phyloP scores from a whole-genome alignment of 2,329 filamentous ascomycete species.

The Arachnomyces sp. region DNA sequence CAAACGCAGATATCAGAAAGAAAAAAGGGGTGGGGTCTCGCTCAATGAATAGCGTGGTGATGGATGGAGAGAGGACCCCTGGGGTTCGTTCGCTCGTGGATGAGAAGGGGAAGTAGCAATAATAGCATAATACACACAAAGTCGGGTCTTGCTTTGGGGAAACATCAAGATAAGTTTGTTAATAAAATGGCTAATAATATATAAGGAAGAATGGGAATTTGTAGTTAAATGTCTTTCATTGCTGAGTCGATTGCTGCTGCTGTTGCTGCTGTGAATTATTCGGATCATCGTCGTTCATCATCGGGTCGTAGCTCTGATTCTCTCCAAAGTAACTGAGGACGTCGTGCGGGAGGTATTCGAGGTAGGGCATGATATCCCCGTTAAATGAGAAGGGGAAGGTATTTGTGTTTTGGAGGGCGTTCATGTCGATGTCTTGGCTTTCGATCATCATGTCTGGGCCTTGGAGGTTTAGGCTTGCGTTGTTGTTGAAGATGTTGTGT shows the following conservation, averaged over 20 bases:
- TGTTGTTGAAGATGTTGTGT: background rate
- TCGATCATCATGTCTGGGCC: constrained; percentile 57
- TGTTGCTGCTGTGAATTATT: too few species aligned
- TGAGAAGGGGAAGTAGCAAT: too few species aligned
- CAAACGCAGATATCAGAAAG: too few species aligned
- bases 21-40: too few species aligned
- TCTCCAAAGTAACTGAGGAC: constrained; percentile 49
- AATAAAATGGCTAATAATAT: background rate
- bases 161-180: too few species aligned
- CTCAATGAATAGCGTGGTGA: too few species aligned
- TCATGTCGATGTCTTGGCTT: constrained; percentile 69
- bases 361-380: constrained; percentile 63
- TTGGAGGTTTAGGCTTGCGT: background rate
- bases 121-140: too few species aligned
- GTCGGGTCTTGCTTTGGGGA: too few species aligned
- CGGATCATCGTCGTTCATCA: constrained; percentile 24
- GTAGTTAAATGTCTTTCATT: constrained; percentile 10
- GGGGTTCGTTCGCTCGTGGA: too few species aligned
- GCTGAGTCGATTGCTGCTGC: constrained; percentile 16
- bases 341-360: constrained; percentile 64
- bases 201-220: background rate
- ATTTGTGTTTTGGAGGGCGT: constrained; percentile 42
- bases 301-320: constrained; percentile 21
- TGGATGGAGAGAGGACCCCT: too few species aligned
- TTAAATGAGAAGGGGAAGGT: constrained; percentile 32